phyloP scores from a whole-genome alignment of 805 yeast species.

The Lipomyces sp. region DNA sequence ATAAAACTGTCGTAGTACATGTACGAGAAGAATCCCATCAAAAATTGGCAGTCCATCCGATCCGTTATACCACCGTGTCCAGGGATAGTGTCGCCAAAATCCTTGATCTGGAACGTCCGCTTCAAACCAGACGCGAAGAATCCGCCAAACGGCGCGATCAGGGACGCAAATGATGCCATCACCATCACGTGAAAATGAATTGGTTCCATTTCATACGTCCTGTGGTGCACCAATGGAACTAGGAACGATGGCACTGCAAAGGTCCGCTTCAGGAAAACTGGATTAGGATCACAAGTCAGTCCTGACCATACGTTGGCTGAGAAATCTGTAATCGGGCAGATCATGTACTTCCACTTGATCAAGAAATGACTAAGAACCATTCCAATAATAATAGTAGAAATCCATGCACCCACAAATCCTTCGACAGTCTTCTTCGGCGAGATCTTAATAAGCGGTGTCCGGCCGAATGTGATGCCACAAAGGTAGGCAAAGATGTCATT shows the following conservation, averaged over 20 bases:
- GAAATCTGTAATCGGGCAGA: constrained; percentile 71
- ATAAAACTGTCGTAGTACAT: constrained; percentile 92
- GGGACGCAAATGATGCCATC: constrained; percentile 91
- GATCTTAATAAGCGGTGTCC: constrained; percentile 86
- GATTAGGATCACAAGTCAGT: constrained; percentile 79
- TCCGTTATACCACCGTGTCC: constrained; percentile 99
- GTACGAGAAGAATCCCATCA: constrained; percentile 95
- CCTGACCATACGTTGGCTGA: constrained; percentile 52
- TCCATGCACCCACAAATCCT: constrained; percentile 98
- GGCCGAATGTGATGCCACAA: constrained; percentile 96
- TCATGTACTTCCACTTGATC: constrained; percentile 71
- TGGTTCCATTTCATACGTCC: constrained; percentile 57
- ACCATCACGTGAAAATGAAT: constrained; percentile 86
- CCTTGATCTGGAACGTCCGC: constrained; percentile 94
- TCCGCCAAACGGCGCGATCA: constrained; percentile 98
- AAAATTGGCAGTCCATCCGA: constrained; percentile 95
- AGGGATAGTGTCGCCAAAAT: constrained; percentile 97
- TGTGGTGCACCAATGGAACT: constrained; percentile 52
- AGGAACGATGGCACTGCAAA: constrained; percentile 75
- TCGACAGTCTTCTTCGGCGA: constrained; percentile 98
- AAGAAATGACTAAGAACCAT: constrained; percentile 67
- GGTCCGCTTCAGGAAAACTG: constrained; percentile 82
- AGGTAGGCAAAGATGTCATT: constrained; percentile 96
- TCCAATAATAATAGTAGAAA: constrained; percentile 81
- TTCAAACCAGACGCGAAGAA: constrained; percentile 97